These are phyloP conservation scores for Chaetomium sp. DNA, from an alignment of 2,329 filamentous ascomycete genomes.

Conservation along the genomic window DNA sequence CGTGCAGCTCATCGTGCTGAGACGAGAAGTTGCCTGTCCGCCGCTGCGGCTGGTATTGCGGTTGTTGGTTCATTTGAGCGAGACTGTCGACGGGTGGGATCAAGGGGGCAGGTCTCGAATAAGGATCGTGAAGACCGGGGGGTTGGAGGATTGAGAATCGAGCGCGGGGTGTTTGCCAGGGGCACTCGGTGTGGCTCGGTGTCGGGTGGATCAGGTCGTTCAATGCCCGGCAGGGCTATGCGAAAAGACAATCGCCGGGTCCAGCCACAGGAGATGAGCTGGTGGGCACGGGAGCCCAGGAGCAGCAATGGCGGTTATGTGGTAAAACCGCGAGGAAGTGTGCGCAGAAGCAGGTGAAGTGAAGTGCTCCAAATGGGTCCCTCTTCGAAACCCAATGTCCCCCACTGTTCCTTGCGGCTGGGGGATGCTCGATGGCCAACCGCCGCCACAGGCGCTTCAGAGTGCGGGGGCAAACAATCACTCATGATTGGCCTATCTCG, in stretches of 20 bases:
- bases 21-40: constrained; percentile 46
- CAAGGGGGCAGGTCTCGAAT: neutral
- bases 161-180: constrained; percentile 13
- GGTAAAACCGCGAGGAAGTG: constrained; percentile 2
- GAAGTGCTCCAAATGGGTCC: constrained; percentile 11
- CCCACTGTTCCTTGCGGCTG: neutral
- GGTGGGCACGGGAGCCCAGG: constrained; percentile 27
- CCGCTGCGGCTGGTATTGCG: constrained; percentile 43
- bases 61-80: constrained; percentile 24
- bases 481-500: neutral
- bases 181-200: neutral
- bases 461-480: neutral
- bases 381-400: constrained; percentile 5
- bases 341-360: neutral
- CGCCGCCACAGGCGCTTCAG: constrained; percentile 8
- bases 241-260: constrained; percentile 10
- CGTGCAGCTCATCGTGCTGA: constrained; percentile 58
- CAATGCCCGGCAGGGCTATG: constrained; percentile 1
- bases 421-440: neutral
- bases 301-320: constrained; percentile 11
- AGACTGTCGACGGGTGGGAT: neutral
- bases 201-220: neutral
- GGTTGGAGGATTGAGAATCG: neutral
- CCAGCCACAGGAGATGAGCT: constrained; percentile 20
- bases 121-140: neutral